Evolutionary conservation across 1,284 basidiomycete genomes (phyloP), one percentile per base, ranked within the genome.

Genomic region (Trichosporon sp.): DNA sequence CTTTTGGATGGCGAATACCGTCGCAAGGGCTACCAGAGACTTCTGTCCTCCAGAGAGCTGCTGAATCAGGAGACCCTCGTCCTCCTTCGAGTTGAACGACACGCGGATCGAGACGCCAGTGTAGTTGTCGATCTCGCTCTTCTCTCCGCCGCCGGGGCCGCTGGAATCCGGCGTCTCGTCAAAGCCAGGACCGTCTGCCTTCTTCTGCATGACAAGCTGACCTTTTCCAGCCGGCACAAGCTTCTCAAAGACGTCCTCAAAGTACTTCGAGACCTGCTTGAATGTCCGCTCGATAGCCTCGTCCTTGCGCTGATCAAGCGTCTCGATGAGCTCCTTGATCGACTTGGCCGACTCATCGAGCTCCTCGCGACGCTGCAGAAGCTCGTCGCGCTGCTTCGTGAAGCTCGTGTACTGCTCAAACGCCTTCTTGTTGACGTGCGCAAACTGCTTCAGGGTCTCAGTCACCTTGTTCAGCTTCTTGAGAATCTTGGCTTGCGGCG

Each of bases 401-500:
- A 99, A 99, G 76, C 91, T 95, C 79, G 87, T 92, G 83, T 96
- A 98, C 79, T 98, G 94, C 79, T 99, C 96, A 74, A 97, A 95
- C 1, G 95, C 96, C 80, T 98, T 98, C 84, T 99, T 99, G 85
- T 99, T 99, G 70, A 99, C 95, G 75, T 98, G 95, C 0, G 92
- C 89, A 73, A 94, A 99, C 79, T 95, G 95, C 79, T 95, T 97
- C 68, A 99, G 83, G 31, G 87, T 86, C 72, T 97, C 94, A 73
- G 97, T 95, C 69, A 94, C 88, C 25, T 85, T 85, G 74, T 96
- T 94, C 36, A 99, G 84, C 69, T 89, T 90, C 82, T 92, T 95
- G 71, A 95, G 86, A 37, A 99, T 85, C 79, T 88, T 85, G 71
- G 97, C 93, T 10, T 90, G 83, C 71, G 88, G 88, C 64, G 90